Evolutionary conservation across 768 basidiomycete genomes (phyloP).

Genomic region (Amanita pseudoporphyria): DNA sequence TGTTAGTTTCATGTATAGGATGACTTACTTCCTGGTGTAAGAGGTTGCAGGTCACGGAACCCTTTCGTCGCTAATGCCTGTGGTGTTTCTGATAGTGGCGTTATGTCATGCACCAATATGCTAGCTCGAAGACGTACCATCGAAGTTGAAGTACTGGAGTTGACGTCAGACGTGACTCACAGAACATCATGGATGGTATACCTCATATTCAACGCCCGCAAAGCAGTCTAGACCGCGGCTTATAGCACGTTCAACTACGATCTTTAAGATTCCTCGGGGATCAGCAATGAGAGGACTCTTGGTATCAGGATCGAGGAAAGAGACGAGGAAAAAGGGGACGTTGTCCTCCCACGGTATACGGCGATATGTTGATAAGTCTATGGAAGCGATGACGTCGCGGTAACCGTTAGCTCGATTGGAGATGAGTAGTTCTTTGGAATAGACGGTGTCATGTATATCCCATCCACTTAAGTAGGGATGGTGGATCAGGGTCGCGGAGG

Average conservation of each 20-base stretch:
- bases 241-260: constrained; percentile 40
- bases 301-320: constrained; percentile 84
- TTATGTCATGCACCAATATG: background rate
- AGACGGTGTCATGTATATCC: constrained; percentile 88
- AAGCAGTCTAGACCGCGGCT: constrained; percentile 50
- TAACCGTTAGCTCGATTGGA: constrained; percentile 92
- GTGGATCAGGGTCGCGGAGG: background rate
- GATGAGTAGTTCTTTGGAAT: constrained; percentile 78
- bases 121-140: constrained; percentile 37
- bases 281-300: constrained; percentile 69
- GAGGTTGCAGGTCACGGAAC: constrained; percentile 60
- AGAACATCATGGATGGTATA: constrained; percentile 15
- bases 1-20: background rate
- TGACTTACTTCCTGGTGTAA: constrained; percentile 87
- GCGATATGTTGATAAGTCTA: constrained; percentile 83
- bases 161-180: constrained; percentile 9
- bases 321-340: constrained; percentile 88
- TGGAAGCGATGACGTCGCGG: constrained; percentile 74
- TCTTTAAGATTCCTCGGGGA: constrained; percentile 74
- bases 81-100: constrained; percentile 58
- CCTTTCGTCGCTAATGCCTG: constrained; percentile 66
- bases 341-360: constrained; percentile 88
- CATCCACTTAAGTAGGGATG: constrained; percentile 46
- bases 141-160: constrained; percentile 78
- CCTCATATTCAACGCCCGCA: constrained; percentile 94